phyloP scores from a whole-genome alignment of 164 flowering plant genomes.

The Macadamia integrifolia region DNA sequence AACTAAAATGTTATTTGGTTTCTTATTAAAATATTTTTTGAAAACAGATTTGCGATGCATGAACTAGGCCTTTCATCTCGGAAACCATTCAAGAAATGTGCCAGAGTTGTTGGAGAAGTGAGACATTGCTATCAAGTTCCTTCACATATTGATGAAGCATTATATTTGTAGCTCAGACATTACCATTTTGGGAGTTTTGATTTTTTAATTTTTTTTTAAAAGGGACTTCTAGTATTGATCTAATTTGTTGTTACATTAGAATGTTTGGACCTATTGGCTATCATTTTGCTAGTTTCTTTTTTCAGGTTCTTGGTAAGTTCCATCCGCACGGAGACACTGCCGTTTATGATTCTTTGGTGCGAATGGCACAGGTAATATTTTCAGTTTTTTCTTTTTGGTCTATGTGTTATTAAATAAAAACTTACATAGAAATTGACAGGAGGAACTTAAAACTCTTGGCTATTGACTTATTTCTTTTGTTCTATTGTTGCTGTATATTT shows the following conservation, averaged over 20 bases:
- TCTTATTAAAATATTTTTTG: slow-evolving; percentile 10
- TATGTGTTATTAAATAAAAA: not conserved
- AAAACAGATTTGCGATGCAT: slow-evolving; percentile 90
- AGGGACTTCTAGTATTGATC: not conserved
- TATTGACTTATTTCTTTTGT: not conserved
- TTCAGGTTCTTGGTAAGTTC: slow-evolving; percentile 90
- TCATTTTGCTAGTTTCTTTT: slow-evolving; percentile 1
- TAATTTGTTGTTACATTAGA: not conserved
- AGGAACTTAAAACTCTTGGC: not conserved
- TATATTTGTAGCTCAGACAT: no score
- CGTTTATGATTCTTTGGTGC: slow-evolving; percentile 88
- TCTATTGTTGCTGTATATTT: not conserved
- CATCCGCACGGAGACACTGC: slow-evolving; percentile 98
- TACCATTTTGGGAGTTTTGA: not conserved
- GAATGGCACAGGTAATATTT: slow-evolving; percentile 90
- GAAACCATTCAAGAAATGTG: slow-evolving; percentile 94
- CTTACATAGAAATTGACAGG: not conserved
- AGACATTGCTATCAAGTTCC: not conserved
- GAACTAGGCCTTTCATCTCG: slow-evolving; percentile 88
- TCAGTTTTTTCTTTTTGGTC: not conserved
- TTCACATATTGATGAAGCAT: not conserved
- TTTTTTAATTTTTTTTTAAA: no score
- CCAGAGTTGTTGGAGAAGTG: slow-evolving; percentile 96
- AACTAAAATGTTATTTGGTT: not conserved
- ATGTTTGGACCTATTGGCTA: not conserved